phyloP scores from a whole-genome alignment of 148 eudicot genomes.

The Tetragonia tetragonoides region DNA sequence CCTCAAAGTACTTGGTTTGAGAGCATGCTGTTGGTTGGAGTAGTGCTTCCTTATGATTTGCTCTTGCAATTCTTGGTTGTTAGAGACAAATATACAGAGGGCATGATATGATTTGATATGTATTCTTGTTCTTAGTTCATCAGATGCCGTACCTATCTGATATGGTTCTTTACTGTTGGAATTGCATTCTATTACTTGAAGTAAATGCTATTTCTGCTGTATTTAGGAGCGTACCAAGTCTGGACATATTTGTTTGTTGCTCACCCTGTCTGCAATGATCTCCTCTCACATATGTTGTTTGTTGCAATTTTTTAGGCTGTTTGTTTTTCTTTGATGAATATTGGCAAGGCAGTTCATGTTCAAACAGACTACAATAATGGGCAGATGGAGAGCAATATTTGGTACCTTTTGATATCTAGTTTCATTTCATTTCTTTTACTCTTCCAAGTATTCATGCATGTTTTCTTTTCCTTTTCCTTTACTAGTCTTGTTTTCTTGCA shows the following conservation, averaged over 20 bases:
- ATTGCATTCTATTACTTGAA: neutral
- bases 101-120: neutral
- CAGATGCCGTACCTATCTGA: neutral
- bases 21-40: neutral
- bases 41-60: too few relatives aligned
- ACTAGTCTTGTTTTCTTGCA: conserved; percentile 34
- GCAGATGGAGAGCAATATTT: conserved; percentile 35
- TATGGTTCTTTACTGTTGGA: neutral
- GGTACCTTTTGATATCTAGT: conserved; percentile 35
- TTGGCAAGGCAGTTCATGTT: conserved; percentile 40
- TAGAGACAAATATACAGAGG: neutral
- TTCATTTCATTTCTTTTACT: neutral
- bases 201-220: neutral
- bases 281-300: conserved; percentile 8
- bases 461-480: neutral
- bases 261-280: neutral
- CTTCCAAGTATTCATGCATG: neutral
- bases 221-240: neutral
- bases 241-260: neutral
- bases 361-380: conserved; percentile 31
- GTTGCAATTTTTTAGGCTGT: conserved; percentile 51
- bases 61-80: too few relatives aligned
- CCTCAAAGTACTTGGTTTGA: neutral
- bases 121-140: neutral
- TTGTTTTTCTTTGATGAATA: conserved; percentile 60